Base-by-base conservation (phyloP, 306 rosid species). In the cucumber (Cucumis sativus) region DNA sequence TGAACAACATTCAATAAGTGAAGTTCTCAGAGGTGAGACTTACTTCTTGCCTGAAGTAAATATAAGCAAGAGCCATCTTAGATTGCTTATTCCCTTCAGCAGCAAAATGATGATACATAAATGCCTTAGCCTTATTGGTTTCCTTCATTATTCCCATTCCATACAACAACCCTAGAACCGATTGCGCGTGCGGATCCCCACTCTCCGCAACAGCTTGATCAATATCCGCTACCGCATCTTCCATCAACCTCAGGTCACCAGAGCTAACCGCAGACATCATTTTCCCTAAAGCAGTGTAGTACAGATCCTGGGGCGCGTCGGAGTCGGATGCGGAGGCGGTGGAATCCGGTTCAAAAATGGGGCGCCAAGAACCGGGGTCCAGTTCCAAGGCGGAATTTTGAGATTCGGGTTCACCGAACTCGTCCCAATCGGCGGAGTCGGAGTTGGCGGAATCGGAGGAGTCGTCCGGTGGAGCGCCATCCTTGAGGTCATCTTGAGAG, bases 311-410 rank as follows among this genome's bases (percentile, higher is more conserved):
- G 57, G 85, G 83, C 8, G 82, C 33, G 11, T 56, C 70, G 23
- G 58, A 7, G 56, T 51, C 56, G 16, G 76, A 55, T 43, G 70
- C 84, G 21, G 84, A 69, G 41, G 74, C 1, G 3, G 85, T 35
- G 11, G 89, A 82, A 68, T 86, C 90, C 14, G 90, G 89, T 68
- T 95, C 99, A 78, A 95, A 92, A 75, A 95, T 84, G 25, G 90
- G 92, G 76, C 97, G 91, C 99, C 99, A 95, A 21, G 97, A 87
- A 4, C 96, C 97, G 7, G 97, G 97, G 80, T 95, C 97, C 33
- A 92, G 97, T 80, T 90, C 96, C 37, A 86, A 91, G 12, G 87
- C 97, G 20, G 99, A 87, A 74, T 86, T 88, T 70, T 84, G 84
- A 8, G 82, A 52, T 69, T 85, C 93, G 10, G 96, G 86, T 55